These are phyloP conservation scores for Phytophthora ramorum DNA, from an alignment of 352 stramenopile species.

Conservation along the genomic window DNA sequence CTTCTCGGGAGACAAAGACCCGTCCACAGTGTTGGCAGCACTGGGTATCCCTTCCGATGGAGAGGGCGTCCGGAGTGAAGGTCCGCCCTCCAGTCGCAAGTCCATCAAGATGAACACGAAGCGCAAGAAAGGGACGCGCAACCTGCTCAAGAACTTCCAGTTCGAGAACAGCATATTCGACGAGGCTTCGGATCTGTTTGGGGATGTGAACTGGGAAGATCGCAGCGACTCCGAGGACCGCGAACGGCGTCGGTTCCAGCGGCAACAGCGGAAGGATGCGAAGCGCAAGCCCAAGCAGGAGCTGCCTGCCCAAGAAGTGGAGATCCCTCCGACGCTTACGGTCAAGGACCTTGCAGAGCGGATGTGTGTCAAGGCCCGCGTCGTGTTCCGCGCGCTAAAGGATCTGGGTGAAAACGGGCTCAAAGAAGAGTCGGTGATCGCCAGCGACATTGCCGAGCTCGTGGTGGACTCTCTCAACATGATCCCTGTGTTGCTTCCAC, in stretches of 20 bases:
- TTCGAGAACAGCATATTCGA: slow-evolving; percentile 91
- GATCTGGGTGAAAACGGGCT: slow-evolving; percentile 76
- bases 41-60: slow-evolving; percentile 38
- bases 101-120: slow-evolving; percentile 68
- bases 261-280: slow-evolving; percentile 59
- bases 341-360: slow-evolving; percentile 84
- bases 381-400: slow-evolving; percentile 69
- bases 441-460: slow-evolving; percentile 80
- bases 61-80: slow-evolving; percentile 16
- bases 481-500: slow-evolving; percentile 83
- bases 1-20: slow-evolving; percentile 37
- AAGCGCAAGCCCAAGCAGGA: slow-evolving; percentile 47
- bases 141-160: slow-evolving; percentile 82
- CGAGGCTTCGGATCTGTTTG: slow-evolving; percentile 68
- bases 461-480: slow-evolving; percentile 87
- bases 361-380: slow-evolving; percentile 79
- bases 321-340: slow-evolving; percentile 75
- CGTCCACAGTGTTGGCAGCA: slow-evolving; percentile 39
- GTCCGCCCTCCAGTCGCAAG: slow-evolving; percentile 42
- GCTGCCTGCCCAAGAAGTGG: slow-evolving; percentile 69
- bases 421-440: slow-evolving; percentile 74
- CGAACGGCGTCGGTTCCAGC: slow-evolving; percentile 71
- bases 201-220: slow-evolving; percentile 79
- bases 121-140: slow-evolving; percentile 79
- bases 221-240: slow-evolving; percentile 55